Evolutionary conservation across 2,329 filamentous ascomycete species (phyloP), one percentile per base, ranked within the genome.

Genomic region (Aspergillus sp.): DNA sequence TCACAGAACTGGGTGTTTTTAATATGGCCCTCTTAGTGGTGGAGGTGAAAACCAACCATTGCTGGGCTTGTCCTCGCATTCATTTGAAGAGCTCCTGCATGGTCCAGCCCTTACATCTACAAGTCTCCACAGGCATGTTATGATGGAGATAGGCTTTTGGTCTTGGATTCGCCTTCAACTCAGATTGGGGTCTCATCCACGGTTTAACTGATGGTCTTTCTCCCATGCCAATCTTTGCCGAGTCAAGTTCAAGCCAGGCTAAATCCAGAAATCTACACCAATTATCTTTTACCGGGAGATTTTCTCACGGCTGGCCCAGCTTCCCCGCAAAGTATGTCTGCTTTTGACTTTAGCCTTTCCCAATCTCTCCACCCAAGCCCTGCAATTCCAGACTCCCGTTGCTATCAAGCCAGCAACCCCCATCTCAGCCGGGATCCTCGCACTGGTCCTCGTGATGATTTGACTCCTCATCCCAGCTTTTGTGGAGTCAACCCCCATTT

Each of bases 241-340:
- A 57, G 55, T 48, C 15, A 23, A 47, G 48, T 31, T 7, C 31
- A 56, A 57, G 44, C 19, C 43, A 57, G 43, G 49, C 44, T 53
- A 53, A 53, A 48, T 39, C 17, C 35, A 39, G 37, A 52, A 48
- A 57, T 57, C 44, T 57, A 53, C 43, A 39, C 49, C 55, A 57
- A 90, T 91, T 55, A 58, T 86, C 2, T 77, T 90, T 0, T 87
- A 90, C 61, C 67, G 90, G 55, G 73, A 90, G 1, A 67, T 91
- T 37, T 84, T 90, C 45, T 90, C 87, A 0, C 14, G 19, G 48
- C 27, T 90, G 87, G 0, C 14, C 15, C 57, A 27, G 46, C 45
- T 52, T 56, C 57, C 57, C 57, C 47, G 53, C 53, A 52, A 51
- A 49, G 19, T 35, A 11, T 15, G n/a, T 40, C 23, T 21, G 27